A percentile compares a stretch with the other conserved stretches of the same genome.
phyloP scores from a whole-genome alignment of 139 green algal genomes.

The Chlamydomonas incerta region DNA sequence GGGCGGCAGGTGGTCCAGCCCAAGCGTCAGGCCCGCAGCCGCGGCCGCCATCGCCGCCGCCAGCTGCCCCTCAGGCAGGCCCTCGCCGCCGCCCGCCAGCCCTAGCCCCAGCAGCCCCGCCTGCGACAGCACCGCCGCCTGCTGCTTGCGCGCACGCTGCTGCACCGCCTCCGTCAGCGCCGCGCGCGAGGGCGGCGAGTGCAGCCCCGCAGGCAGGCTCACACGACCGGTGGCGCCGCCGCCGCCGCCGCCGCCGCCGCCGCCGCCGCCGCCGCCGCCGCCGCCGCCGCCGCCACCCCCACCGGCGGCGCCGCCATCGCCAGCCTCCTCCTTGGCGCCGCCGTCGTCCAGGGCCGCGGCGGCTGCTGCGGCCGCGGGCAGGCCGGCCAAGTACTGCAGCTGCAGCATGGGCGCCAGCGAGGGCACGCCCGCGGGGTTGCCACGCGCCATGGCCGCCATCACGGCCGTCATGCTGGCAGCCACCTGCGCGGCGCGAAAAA shows the following conservation, averaged over 20 bases:
- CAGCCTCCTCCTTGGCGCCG: too few species aligned
- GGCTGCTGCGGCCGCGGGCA: neutral
- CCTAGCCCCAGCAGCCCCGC: conserved; percentile 9
- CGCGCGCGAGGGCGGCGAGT: conserved; percentile 22
- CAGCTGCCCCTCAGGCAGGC: neutral
- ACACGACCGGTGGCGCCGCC: neutral
- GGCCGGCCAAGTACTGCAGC: conserved; percentile 28
- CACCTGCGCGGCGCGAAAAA: too few species aligned
- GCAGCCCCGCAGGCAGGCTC: conserved; percentile 11
- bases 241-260: neutral
- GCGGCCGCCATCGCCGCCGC: conserved; percentile 19
- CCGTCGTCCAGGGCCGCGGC: neutral
- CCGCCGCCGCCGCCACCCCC: neutral
- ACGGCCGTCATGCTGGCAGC: conserved; percentile 26
- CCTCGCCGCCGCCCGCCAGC: neutral
- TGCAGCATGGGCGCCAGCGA: conserved; percentile 18
- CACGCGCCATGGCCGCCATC: conserved; percentile 2
- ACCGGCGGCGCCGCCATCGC: neutral
- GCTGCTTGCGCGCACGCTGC: conserved; percentile 7
- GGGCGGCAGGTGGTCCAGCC: too few species aligned
- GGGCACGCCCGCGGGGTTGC: neutral
- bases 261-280: neutral
- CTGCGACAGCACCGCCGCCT: neutral
- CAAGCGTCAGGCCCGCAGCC: neutral
- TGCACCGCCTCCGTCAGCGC: conserved; percentile 20